phyloP scores from a whole-genome alignment of 2,329 filamentous ascomycete genomes.

The Colletotrichum australisinense region DNA sequence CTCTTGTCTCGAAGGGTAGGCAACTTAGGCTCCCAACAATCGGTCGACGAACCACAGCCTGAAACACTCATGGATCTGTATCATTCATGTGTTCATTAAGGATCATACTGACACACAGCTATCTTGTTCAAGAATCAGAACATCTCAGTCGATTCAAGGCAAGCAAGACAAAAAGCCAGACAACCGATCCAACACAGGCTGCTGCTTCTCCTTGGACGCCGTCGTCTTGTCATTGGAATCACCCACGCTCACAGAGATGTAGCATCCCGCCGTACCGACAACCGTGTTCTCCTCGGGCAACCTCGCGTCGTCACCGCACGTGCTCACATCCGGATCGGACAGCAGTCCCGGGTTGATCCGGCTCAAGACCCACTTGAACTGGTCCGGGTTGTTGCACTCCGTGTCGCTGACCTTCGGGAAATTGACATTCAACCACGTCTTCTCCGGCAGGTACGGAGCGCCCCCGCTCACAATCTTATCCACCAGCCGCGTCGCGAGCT shows the following conservation, averaged over 20 bases:
- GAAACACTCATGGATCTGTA: background rate
- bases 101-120: background rate
- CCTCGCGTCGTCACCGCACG: slow-evolving; percentile 61
- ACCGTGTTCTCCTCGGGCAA: slow-evolving; percentile 71
- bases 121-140: rapidly evolving
- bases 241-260: slow-evolving; percentile 72
- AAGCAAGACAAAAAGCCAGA: slow-evolving; percentile 59
- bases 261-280: slow-evolving; percentile 62
- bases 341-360: slow-evolving; percentile 69
- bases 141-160: slow-evolving; percentile 38
- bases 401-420: slow-evolving; percentile 51
- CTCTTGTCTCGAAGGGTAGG: too few species aligned
- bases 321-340: slow-evolving; percentile 64
- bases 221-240: slow-evolving; percentile 66
- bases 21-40: too few species aligned
- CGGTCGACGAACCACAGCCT: background rate
- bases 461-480: slow-evolving; percentile 65
- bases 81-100: background rate
- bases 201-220: slow-evolving; percentile 62
- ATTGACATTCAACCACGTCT: slow-evolving; percentile 72
- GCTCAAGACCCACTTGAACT: slow-evolving; percentile 74
- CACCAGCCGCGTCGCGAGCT: slow-evolving; percentile 70
- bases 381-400: slow-evolving; percentile 59
- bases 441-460: slow-evolving; percentile 70
- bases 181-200: slow-evolving; percentile 62